Evolutionary conservation across 306 rosid species (phyloP), one percentile per base, ranked within the genome.

Genomic region (Cyamopsis tetragonoloba): DNA sequence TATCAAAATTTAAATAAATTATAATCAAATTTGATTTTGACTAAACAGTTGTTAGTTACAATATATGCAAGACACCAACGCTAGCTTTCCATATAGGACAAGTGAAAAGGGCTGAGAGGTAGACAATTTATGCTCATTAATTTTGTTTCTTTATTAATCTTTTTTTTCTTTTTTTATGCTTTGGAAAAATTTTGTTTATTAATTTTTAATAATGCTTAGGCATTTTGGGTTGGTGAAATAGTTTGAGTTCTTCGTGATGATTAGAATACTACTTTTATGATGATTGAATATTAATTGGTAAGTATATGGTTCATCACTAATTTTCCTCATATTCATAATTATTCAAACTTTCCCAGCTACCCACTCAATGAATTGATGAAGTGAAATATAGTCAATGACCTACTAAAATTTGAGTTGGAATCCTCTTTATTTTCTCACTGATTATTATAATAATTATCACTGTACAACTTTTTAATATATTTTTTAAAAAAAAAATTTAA

Each of bases 171-270:
- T n/a, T n/a, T n/a, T n/a, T n/a, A n/a, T n/a, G n/a, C n/a, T n/a
- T n/a, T n/a, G n/a, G n/a, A n/a, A n/a, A n/a, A n/a, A n/a, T n/a
- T 35, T 59, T 34, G 13, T 47, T 47, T 22, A 35, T 48, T 47
- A 5, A 15, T 15, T 14, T 37, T 7, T 20, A 4, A 42, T 5
- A 14, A 48, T 9, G 47, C 0, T 0, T 47, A 42, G 64, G 19
- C 12, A 23, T 17, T 50, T 7, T 66, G 79, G 83, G 83, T 79
- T 50, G 79, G 79, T 79, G 79, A 72, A 72, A 79, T 42, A 72
- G 79, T 73, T 34, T 43, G 7, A 34, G 42, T 71, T n/a, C 39
- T 58, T 43, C 19, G 10, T 20, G 19, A 67, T 51, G 62, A 50
- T 69, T 19, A 46, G 38, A 23, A 58, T 43, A 28, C n/a, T 22